Base-by-base conservation (phyloP, 495 filamentous ascomycete species). In the Tuber umbilicatum region DNA sequence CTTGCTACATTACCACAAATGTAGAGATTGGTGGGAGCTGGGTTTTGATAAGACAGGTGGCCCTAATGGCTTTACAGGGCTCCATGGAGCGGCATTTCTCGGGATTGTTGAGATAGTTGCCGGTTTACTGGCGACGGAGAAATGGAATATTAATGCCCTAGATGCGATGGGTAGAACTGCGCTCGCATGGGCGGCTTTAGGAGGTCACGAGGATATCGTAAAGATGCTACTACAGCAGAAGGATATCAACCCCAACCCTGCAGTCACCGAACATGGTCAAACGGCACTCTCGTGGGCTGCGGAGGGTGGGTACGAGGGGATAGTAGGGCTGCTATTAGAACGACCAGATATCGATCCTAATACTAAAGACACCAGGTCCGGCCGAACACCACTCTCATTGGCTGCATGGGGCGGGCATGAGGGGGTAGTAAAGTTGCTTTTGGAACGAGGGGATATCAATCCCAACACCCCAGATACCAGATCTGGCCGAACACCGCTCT, bases 261-360 rank as follows among this genome's bases (percentile, higher is more conserved):
- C 70, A 16, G 37, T 70, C 70, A 70, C 31, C 41, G 39, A 55
- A 27, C 19, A 72, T 47, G 68, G 70, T n/a, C 74, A 47, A 69
- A 81, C 82, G 60, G 74, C 82, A 50, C 75, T 84, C 7, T 78
- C 37, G n/a, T 76, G 40, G 43, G 83, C 83, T 19, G 83, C 82
- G 67, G 76, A n/a, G 43, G 79, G 74, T 5, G 82, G 81, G 5
- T 73, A 85, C 43, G 73, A 78, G 69, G 71, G 45, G n/a, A 75
- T 83, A 39, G 77, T 85, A 12, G 73, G 79, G 72, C 71, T 78
- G 50, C 75, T 85, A 31, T 78, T 75, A 23, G 41, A 38, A 17
- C 70, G 39, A 40, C 3, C 2, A 9, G 39, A 60, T 23, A 35
- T 31, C 31, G 70, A 73, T 50, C 70, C 73, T 27, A 41, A 75